phyloP scores from a whole-genome alignment of 2,329 filamentous ascomycete species.

The Ascochyta fabae region DNA sequence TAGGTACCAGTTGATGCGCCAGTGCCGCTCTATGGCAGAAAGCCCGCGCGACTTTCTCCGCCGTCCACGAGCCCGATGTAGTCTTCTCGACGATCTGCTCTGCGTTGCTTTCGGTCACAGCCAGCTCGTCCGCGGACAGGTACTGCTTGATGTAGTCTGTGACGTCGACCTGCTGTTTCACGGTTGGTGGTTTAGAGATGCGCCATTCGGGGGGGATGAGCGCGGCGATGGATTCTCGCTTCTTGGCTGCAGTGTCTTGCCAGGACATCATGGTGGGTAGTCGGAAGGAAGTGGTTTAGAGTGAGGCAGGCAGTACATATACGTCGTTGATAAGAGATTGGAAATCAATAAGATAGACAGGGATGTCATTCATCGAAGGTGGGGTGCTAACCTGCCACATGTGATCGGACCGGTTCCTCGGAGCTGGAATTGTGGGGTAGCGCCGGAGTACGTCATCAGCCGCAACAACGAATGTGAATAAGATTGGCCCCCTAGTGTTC shows the following conservation, averaged over 20 bases:
- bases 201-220: slow-evolving; percentile 65
- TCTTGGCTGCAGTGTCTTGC: slow-evolving; percentile 58
- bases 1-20: slow-evolving; percentile 55
- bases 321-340: background rate
- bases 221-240: slow-evolving; percentile 61
- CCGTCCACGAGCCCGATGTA: slow-evolving; percentile 61
- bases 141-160: slow-evolving; percentile 62
- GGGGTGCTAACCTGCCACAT: background rate
- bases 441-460: background rate
- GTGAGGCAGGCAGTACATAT: too few species aligned
- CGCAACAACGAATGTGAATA: too few species aligned
- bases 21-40: slow-evolving; percentile 64
- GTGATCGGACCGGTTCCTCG: background rate
- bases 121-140: slow-evolving; percentile 60
- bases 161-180: slow-evolving; percentile 58
- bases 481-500: too few species aligned
- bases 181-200: slow-evolving; percentile 55
- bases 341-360: background rate
- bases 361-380: background rate
- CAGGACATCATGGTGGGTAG: slow-evolving; percentile 52
- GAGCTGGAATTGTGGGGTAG: background rate
- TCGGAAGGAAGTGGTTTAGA: too few species aligned
- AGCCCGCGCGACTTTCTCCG: slow-evolving; percentile 61
- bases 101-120: slow-evolving; percentile 67
- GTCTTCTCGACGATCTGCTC: slow-evolving; percentile 63